phyloP scores from a whole-genome alignment of 2,329 filamentous ascomycete species.

The Pestalotiopsis fici region DNA sequence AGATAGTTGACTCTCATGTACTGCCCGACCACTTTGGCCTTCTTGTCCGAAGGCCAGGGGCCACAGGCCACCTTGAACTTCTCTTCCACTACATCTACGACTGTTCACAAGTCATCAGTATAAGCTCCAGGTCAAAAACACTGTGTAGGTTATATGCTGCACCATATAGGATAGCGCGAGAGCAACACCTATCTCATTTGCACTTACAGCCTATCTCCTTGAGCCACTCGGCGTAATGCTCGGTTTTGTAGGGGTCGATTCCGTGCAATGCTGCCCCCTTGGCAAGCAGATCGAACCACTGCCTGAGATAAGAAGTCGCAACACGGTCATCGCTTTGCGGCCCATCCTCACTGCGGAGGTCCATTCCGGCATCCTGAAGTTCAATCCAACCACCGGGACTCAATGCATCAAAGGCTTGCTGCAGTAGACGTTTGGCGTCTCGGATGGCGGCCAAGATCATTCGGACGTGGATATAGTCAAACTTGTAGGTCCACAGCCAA shows the following conservation, averaged over 20 bases:
- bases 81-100: slow-evolving; percentile 4
- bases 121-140: background rate
- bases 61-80: slow-evolving; percentile 8
- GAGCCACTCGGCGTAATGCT: slow-evolving; percentile 3
- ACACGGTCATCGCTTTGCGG: background rate
- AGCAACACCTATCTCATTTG: background rate
- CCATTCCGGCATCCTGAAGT: slow-evolving; percentile 8
- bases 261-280: background rate
- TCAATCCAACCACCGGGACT: slow-evolving; percentile 7
- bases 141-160: too few species aligned
- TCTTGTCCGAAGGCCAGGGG: slow-evolving; percentile 4
- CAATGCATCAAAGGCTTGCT: background rate
- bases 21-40: background rate
- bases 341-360: slow-evolving; percentile 5
- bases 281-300: slow-evolving; percentile 1
- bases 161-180: too few species aligned
- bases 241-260: slow-evolving; percentile 6
- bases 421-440: background rate
- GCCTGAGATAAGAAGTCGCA: background rate
- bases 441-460: slow-evolving; percentile 5
- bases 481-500: slow-evolving; percentile 6
- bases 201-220: slow-evolving; percentile 7
- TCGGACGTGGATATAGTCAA: slow-evolving; percentile 4
- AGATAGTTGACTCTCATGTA: slow-evolving; percentile 9
- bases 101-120: background rate